A percentile compares a stretch with the other conserved stretches of the same genome.
Evolutionary conservation across 495 filamentous ascomycete species (phyloP).

Genomic region (Acidiella bohemica): DNA sequence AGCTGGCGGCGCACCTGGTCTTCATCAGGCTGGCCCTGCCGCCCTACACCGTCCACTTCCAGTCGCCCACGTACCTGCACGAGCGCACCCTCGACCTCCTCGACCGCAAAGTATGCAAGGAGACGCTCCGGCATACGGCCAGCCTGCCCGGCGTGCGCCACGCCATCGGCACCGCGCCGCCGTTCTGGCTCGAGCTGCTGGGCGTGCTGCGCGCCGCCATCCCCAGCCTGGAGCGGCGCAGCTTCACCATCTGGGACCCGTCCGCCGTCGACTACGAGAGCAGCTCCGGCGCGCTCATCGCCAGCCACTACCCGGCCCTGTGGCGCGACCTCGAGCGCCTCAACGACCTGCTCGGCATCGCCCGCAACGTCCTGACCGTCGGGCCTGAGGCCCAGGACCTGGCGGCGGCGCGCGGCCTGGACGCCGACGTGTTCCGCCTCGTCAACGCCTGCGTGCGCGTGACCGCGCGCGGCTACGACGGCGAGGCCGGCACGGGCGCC

Average conservation of each 20-base stretch:
- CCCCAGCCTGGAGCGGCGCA: conserved; percentile 27
- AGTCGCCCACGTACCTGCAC: conserved; percentile 23
- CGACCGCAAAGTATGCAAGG: conserved; percentile 23
- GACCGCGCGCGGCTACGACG: conserved; percentile 79
- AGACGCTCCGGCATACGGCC: conserved; percentile 23
- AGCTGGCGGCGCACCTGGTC: conserved; percentile 14
- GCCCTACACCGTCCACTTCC: conserved; percentile 28
- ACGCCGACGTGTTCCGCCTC: conserved; percentile 68
- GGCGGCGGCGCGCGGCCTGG: conserved; percentile 63
- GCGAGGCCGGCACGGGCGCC: conserved; percentile 51
- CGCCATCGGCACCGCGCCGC: conserved; percentile 20
- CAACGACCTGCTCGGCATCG: conserved; percentile 73
- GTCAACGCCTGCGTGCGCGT: conserved; percentile 77
- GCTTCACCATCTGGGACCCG: conserved; percentile 26
- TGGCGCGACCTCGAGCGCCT: conserved; percentile 72
- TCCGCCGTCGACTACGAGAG: conserved; percentile 26
- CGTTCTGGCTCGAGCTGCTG: conserved; percentile 27
- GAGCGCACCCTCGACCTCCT: conserved; percentile 25
- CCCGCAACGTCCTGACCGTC: conserved; percentile 68
- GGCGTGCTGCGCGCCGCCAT: conserved; percentile 25
- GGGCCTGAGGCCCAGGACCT: conserved; percentile 75
- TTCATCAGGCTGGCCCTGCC: conserved; percentile 24
- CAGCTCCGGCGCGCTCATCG: conserved; percentile 44
- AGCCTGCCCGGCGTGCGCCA: conserved; percentile 7
- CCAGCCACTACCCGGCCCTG: conserved; percentile 57